A percentile compares a stretch with the other conserved stretches of the same genome.
phyloP scores from a whole-genome alignment of 1,284 basidiomycete genomes.

The Ganoderma sp. region DNA sequence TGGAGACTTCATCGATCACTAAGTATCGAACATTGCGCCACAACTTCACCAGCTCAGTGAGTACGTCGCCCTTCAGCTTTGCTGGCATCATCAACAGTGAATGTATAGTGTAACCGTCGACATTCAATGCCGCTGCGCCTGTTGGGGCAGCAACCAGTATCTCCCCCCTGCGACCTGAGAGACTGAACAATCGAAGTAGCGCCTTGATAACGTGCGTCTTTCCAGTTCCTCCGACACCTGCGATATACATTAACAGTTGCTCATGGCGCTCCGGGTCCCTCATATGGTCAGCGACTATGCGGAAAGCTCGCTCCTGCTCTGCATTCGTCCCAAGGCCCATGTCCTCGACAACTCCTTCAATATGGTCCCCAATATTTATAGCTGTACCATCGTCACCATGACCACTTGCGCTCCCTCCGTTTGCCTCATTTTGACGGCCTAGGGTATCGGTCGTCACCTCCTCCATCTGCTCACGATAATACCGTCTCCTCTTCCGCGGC shows the following conservation, averaged over 20 bases:
- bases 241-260: not conserved
- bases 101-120: not conserved
- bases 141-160: not conserved
- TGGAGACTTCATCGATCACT: not conserved
- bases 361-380: not conserved
- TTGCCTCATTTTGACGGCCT: too few species aligned
- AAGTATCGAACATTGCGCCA: not conserved
- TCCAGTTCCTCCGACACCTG: not conserved
- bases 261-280: not conserved
- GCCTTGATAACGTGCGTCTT: not conserved
- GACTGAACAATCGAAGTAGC: not conserved
- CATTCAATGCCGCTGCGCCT: not conserved
- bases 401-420: too few species aligned
- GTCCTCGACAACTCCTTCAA: not conserved
- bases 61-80: not conserved
- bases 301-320: not conserved
- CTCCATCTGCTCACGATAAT: not conserved
- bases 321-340: not conserved
- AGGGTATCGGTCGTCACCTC: not conserved
- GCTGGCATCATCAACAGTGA: too few species aligned
- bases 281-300: not conserved
- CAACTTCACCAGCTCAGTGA: not conserved
- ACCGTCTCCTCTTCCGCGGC: not conserved
- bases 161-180: not conserved
- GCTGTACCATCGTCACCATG: too few species aligned